These are phyloP conservation scores for Hibiscus mutabilis DNA, from an alignment of 345 rosid species.

Conservation along the genomic window DNA sequence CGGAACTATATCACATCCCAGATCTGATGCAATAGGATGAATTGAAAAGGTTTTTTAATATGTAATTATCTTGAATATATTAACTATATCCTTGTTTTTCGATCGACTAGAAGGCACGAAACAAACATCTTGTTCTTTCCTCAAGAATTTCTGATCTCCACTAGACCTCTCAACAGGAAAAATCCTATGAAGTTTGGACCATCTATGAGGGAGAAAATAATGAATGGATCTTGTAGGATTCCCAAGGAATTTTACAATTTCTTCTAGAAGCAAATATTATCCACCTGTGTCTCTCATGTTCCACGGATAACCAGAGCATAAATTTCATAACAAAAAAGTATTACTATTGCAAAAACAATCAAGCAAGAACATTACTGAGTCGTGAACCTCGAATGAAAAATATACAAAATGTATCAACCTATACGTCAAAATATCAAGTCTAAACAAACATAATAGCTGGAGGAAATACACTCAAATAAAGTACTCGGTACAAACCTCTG, in stretches of 20 bases:
- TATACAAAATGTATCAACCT: not conserved
- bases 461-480: not conserved
- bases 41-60: not conserved
- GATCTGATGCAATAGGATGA: not conserved
- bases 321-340: not conserved
- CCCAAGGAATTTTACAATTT: not conserved
- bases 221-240: not conserved
- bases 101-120: no score
- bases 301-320: not conserved
- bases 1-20: not conserved
- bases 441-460: no score
- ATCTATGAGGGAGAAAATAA: not conserved
- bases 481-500: conserved; percentile 38
- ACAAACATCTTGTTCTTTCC: no score
- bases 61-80: not conserved
- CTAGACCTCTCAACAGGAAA: not conserved
- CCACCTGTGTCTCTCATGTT: not conserved
- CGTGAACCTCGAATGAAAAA: not conserved
- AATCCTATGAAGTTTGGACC: not conserved
- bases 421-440: not conserved
- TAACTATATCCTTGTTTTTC: no score
- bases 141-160: no score
- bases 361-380: not conserved
- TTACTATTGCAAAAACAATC: not conserved
- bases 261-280: not conserved